phyloP scores from a whole-genome alignment of 768 basidiomycete genomes.

The Clavulina sp. region DNA sequence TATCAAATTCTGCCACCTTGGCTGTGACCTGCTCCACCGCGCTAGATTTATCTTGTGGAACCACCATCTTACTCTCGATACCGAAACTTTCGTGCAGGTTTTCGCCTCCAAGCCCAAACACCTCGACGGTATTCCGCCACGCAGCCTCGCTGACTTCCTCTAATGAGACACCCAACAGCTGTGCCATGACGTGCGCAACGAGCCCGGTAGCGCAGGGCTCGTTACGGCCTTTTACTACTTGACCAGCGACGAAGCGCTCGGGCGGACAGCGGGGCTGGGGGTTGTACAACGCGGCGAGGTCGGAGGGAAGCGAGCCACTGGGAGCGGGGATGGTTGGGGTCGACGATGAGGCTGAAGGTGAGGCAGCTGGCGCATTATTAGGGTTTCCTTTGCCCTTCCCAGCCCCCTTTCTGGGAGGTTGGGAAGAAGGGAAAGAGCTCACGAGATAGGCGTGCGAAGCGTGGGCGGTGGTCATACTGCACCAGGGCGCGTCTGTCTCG shows the following conservation, averaged over 20 bases:
- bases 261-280: constrained; percentile 34
- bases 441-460: constrained; percentile 37
- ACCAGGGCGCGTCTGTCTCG: constrained; percentile 68
- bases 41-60: not conserved
- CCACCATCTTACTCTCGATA: not conserved
- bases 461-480: constrained; percentile 48
- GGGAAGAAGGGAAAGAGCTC: too few species aligned
- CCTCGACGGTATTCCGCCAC: constrained; percentile 43
- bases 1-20: not conserved
- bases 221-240: constrained; percentile 58
- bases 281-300: constrained; percentile 32
- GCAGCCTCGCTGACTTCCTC: constrained; percentile 38
- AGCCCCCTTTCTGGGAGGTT: too few species aligned
- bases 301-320: constrained; percentile 22
- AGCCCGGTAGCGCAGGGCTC: constrained; percentile 50
- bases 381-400: too few species aligned
- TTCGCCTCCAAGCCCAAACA: constrained; percentile 36
- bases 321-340: too few species aligned
- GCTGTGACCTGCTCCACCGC: not conserved
- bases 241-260: constrained; percentile 40
- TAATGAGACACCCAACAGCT: constrained; percentile 28
- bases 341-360: too few species aligned
- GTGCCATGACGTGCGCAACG: constrained; percentile 53
- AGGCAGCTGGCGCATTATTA: too few species aligned
- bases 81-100: constrained; percentile 1